Evolutionary conservation across 257 asterid species (phyloP), one percentile per base, ranked within the genome.

Genomic region (Mentha longifolia): DNA sequence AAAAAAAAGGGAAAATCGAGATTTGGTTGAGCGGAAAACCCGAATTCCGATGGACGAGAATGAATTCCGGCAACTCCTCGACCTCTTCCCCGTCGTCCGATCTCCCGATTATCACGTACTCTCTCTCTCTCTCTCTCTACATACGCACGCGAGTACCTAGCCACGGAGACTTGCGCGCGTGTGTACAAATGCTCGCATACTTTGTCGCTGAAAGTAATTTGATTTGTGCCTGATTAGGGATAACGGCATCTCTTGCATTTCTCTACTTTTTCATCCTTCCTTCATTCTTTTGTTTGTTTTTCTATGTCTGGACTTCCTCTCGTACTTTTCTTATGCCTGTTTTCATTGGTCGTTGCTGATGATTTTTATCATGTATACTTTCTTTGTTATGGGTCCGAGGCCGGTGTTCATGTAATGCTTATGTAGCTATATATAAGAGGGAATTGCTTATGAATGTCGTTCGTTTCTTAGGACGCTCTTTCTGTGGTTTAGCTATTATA

Each of bases 31-130:
- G 68, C 68, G 54, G 37, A 37, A 63, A 67, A 22, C 5, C 31
- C 37, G 25, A 68, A 25, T 31, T 13, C 45, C 76, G 57, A 90
- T 90, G 85, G 91, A 86, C 57, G 91, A 80, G 60, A 56, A 25
- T 22, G 92, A 90, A 77, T 90, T 90, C 73, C 84, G 81, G 33
- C 87, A 84, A 7, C 66, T 85, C 59, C 87, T 90, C 61, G 89
- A 86, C 22, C 86, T 86, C 67, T 90, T 90, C 72, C 95, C 97
- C 45, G 75, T 88, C 41, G 88, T 82, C 70, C 89, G 97, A 52
- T 64, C 88, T 52, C 87, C 86, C 25, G 97, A 90, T 84, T 88
- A 63, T 78, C 84, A 75, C 47, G 97, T 90, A 80, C 73, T 17
- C 68, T 37, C 68, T 16, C 68, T 41, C 37, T 19, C 50, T 37